These are phyloP conservation scores for Daldinia sp. DNA, from an alignment of 2,329 filamentous ascomycete genomes.

Conservation along the genomic window DNA sequence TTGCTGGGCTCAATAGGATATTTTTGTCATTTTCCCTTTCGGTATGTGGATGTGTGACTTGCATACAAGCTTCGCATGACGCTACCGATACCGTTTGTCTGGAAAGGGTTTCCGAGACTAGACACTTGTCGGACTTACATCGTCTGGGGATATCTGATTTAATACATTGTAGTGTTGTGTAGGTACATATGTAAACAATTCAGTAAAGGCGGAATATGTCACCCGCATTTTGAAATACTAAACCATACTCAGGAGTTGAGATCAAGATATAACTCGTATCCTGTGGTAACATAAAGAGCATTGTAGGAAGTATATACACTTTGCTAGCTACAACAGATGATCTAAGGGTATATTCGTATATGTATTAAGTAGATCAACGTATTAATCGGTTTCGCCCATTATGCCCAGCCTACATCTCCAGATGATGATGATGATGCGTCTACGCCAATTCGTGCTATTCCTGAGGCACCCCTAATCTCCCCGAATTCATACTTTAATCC, in stretches of 20 bases:
- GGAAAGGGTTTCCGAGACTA: not conserved
- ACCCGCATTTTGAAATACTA: not conserved
- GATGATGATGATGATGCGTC: conserved; percentile 36
- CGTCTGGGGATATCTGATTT: not conserved
- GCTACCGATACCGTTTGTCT: conserved; percentile 13
- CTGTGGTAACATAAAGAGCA: not conserved
- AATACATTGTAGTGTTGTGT: too few species aligned
- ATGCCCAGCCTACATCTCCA: conserved; percentile 7
- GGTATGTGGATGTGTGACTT: conserved; percentile 18
- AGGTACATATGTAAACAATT: not conserved
- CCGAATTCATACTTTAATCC: conserved; percentile 47
- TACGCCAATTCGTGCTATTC: conserved; percentile 42
- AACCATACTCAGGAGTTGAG: not conserved
- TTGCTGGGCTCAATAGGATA: conserved; percentile 11
- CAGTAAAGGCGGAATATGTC: not conserved
- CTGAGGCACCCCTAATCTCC: conserved; percentile 44
- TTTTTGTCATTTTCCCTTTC: conserved; percentile 7
- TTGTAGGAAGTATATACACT: not conserved
- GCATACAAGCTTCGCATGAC: conserved; percentile 24
- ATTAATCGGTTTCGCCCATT: not conserved
- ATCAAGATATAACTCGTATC: not conserved
- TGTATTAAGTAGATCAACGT: not conserved
- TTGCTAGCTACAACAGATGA: not conserved
- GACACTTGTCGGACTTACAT: not conserved
- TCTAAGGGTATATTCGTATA: not conserved